These are phyloP conservation scores for Plasmodium reichenowi DNA, from an alignment of 169 alveolate species.

Conservation along the genomic window DNA sequence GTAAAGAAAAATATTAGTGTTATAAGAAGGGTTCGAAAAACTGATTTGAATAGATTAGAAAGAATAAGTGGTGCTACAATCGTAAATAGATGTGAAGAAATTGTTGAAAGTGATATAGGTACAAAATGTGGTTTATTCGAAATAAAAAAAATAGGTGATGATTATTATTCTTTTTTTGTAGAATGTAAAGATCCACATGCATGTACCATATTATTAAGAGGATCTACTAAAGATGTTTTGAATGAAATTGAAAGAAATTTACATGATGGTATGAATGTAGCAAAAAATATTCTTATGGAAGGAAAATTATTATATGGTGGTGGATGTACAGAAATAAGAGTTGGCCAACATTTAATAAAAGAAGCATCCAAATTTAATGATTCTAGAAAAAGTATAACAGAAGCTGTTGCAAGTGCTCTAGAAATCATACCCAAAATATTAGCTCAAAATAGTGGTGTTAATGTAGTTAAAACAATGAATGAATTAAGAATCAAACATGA, in stretches of 20 bases:
- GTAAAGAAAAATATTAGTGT: conserved; percentile 95
- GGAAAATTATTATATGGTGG: conserved; percentile 99
- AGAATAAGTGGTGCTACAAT: conserved; percentile 98
- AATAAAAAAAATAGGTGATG: conserved; percentile 94
- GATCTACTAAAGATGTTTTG: conserved; percentile 99
- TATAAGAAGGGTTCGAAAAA: conserved; percentile 94
- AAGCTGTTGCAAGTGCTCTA: conserved; percentile 97
- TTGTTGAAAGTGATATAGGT: conserved; percentile 94
- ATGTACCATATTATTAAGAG: conserved; percentile 98
- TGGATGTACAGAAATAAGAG: conserved; percentile 99
- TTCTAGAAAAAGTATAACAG: conserved; percentile 91
- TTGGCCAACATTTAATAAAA: conserved; percentile 93
- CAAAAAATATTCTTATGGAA: conserved; percentile 96
- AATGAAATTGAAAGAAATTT: conserved; percentile 97
- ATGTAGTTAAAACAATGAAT: conserved; percentile 93
- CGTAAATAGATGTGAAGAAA: conserved; percentile 98
- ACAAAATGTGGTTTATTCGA: conserved; percentile 96
- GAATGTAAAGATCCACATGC: conserved; percentile 96
- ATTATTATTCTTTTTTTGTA: conserved; percentile 88
- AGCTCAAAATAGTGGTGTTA: conserved; percentile 99
- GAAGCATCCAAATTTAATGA: conserved; percentile 80
- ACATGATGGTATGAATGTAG: conserved; percentile 98
- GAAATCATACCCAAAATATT: conserved; percentile 99
- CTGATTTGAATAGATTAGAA: conserved; percentile 98
- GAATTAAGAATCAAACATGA: conserved; percentile 93